Conservation (phyloP, 208 protist genomes). For the Acanthamoeba culbertsoni region DNA sequence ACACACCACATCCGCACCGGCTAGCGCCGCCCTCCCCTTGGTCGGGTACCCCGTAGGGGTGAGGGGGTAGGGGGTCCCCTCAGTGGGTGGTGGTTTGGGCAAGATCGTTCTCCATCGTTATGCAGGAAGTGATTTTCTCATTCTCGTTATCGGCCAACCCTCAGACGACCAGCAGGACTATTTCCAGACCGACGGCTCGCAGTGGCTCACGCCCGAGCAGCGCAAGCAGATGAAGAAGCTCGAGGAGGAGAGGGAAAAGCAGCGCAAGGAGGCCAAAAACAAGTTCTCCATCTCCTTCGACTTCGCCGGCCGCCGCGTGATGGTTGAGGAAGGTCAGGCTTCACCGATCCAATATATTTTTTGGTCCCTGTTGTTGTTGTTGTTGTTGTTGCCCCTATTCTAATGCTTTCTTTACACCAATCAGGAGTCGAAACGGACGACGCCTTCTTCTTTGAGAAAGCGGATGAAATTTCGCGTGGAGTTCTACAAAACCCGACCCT, state of each 20-base stretch:
- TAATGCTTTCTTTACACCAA: too few relatives aligned
- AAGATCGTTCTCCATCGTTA: too few relatives aligned
- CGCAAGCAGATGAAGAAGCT: conserved; percentile 48
- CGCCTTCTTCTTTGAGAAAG: conserved; percentile 25
- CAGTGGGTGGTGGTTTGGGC: too few relatives aligned
- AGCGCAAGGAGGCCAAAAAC: not conserved
- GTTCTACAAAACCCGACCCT: not conserved
- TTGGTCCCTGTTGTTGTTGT: too few relatives aligned
- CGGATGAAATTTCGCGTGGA: not conserved
- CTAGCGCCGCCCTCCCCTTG: too few relatives aligned
- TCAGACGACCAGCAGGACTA: conserved; percentile 56
- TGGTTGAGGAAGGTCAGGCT: not conserved
- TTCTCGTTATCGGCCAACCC: too few relatives aligned
- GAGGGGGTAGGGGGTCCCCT: too few relatives aligned
- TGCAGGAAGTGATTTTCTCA: too few relatives aligned
- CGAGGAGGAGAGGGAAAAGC: not conserved
- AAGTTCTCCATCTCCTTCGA: conserved; percentile 48
- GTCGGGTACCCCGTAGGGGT: too few relatives aligned
- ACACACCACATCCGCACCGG: too few relatives aligned
- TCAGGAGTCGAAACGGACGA: not conserved
- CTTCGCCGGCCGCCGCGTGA: conserved; percentile 19
- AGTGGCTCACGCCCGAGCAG: conserved; percentile 44
- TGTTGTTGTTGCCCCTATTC: too few relatives aligned
- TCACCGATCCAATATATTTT: too few relatives aligned
- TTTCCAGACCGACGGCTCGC: conserved; percentile 9